These are phyloP conservation scores for Umbelopsis sp. DNA, from an alignment of 192 early-diverging fungal species.

Conservation along the genomic window DNA sequence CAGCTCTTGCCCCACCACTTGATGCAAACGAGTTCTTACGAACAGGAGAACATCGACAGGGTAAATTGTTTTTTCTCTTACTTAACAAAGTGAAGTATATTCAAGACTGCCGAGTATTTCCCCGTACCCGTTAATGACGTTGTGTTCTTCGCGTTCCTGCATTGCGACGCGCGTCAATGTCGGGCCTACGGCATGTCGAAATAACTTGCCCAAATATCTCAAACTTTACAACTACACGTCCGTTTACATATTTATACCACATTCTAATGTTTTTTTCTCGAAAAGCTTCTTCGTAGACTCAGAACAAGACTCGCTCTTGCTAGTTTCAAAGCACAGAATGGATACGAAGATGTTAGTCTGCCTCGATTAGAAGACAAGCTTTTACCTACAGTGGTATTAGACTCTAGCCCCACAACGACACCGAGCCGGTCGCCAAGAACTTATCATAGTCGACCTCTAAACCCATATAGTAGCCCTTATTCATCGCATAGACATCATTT, in stretches of 20 bases:
- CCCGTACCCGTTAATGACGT: background rate
- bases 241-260: no score
- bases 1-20: constrained; percentile 15
- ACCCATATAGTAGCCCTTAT: constrained; percentile 7
- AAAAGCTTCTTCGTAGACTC: constrained; percentile 31
- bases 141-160: background rate
- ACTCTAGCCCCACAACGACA: background rate
- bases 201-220: no score
- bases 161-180: background rate
- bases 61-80: background rate
- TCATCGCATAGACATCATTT: background rate
- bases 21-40: constrained; percentile 22
- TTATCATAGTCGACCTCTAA: background rate
- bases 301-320: constrained; percentile 34
- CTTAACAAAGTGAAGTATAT: background rate
- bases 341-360: constrained; percentile 27
- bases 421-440: background rate
- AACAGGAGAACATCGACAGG: constrained; percentile 16
- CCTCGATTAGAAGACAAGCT: constrained; percentile 7
- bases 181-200: no score
- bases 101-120: background rate
- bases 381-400: background rate
- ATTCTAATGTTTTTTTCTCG: background rate
- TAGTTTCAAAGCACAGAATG: constrained; percentile 34
- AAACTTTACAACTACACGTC: no score